Conservation (phyloP, 2,329 filamentous ascomycete species). For the Alternaria sp. region DNA sequence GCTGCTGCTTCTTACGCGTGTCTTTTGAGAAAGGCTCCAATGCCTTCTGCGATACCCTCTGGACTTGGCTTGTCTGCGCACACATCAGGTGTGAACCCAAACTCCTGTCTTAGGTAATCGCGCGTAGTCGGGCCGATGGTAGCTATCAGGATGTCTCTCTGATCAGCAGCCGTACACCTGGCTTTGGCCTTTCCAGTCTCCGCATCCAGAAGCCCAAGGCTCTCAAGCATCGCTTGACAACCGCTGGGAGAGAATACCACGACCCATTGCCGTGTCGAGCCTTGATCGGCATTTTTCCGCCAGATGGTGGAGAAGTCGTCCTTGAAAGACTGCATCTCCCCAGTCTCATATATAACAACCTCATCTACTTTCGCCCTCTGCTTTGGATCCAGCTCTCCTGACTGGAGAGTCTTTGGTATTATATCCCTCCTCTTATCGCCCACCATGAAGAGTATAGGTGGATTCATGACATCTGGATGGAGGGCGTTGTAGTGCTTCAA, state of each 20-base stretch:
- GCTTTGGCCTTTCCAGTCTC: constrained; percentile 48
- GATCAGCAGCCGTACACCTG: constrained; percentile 1
- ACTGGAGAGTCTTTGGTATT: constrained; percentile 82
- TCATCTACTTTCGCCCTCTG: constrained; percentile 76
- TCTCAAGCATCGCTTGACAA: constrained; percentile 67
- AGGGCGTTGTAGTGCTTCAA: constrained; percentile 74
- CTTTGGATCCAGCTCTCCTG: constrained; percentile 58
- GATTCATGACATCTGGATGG: constrained; percentile 55
- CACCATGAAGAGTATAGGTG: constrained; percentile 82
- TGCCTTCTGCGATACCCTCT: constrained; percentile 77
- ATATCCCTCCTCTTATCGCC: constrained; percentile 90
- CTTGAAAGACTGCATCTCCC: constrained; percentile 81
- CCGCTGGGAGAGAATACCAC: constrained; percentile 75
- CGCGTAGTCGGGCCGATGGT: constrained; percentile 95
- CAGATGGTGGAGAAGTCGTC: constrained; percentile 68
- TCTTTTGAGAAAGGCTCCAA: constrained; percentile 54
- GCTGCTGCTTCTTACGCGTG: not conserved
- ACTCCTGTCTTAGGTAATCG: constrained; percentile 72
- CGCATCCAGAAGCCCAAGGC: constrained; percentile 58
- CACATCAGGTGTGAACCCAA: constrained; percentile 76
- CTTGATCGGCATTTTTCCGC: constrained; percentile 52
- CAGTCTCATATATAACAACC: constrained; percentile 85
- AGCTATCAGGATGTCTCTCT: constrained; percentile 70
- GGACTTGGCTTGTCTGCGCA: constrained; percentile 84
- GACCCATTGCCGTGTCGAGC: constrained; percentile 68